Percentiles rank a stretch among this genome's conserved stretches.
phyloP scores from a whole-genome alignment of 305 asterid genomes.

The Ajuga reptans region DNA sequence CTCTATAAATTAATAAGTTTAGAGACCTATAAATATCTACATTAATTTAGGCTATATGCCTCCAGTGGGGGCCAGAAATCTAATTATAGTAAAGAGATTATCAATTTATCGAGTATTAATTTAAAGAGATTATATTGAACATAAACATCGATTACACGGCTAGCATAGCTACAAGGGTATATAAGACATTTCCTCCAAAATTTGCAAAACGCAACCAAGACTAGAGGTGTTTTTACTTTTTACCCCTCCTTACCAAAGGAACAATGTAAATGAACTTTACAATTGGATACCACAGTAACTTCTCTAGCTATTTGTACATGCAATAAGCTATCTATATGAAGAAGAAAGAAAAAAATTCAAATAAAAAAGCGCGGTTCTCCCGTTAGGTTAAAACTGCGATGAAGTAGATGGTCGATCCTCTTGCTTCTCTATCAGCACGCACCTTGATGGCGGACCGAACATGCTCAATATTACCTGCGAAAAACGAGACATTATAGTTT shows the following conservation, averaged over 20 bases:
- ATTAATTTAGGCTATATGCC: too few species aligned
- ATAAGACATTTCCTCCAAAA: conserved; percentile 14
- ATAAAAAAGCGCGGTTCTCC: not conserved
- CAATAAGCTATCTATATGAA: conserved; percentile 3
- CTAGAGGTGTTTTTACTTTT: not conserved
- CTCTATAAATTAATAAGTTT: too few species aligned
- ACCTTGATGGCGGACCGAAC: conserved; percentile 95
- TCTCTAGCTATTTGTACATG: conserved; percentile 30
- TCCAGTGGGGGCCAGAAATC: too few species aligned
- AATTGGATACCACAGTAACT: conserved; percentile 20
- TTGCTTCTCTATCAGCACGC: conserved; percentile 84
- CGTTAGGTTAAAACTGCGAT: conserved; percentile 31
- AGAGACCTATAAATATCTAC: too few species aligned
- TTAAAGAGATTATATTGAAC: too few species aligned
- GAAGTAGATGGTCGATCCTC: conserved; percentile 90
- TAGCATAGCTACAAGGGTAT: not conserved
- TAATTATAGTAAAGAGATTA: too few species aligned
- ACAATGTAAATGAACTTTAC: conserved; percentile 26
- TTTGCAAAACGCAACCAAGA: not conserved
- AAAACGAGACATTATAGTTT: not conserved
- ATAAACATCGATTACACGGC: not conserved
- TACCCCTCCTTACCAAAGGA: not conserved
- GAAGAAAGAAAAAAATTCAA: not conserved
- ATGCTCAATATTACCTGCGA: conserved; percentile 78
- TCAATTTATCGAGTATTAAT: too few species aligned